A percentile compares a stretch with the other conserved stretches of the same genome.
phyloP scores from a whole-genome alignment of 2,329 filamentous ascomycete genomes.

The Claviceps sp. region DNA sequence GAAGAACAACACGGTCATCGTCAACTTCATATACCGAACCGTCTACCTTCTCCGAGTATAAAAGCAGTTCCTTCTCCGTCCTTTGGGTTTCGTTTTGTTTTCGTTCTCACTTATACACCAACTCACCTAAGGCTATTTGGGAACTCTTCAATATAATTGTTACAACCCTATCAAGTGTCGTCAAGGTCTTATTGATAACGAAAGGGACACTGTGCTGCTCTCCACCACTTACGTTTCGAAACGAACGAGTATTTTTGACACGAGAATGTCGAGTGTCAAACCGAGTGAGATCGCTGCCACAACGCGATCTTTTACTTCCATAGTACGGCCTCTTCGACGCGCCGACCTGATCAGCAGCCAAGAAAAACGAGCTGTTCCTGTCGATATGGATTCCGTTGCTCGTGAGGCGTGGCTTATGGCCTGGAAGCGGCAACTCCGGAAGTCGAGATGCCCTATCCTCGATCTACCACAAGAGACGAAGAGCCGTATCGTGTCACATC shows the following conservation, averaged over 20 bases:
- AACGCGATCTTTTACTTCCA: no score
- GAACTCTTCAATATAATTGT: background rate
- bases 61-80: background rate
- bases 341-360: background rate
- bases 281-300: background rate
- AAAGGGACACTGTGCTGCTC: background rate
- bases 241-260: background rate
- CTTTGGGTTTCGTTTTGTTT: background rate
- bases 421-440: background rate
- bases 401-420: background rate
- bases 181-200: background rate
- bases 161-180: background rate
- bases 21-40: background rate
- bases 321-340: background rate
- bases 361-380: background rate
- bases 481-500: background rate
- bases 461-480: background rate
- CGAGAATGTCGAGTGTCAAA: background rate
- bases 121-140: background rate
- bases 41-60: background rate
- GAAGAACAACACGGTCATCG: background rate
- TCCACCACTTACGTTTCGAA: background rate
- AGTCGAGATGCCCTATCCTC: background rate
- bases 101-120: no score
- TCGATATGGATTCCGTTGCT: conserved; percentile 25